Evolutionary conservation across 2,329 filamentous ascomycete species (phyloP), one percentile per base, ranked within the genome.

Genomic region (Paraphoma chrysanthemicola): DNA sequence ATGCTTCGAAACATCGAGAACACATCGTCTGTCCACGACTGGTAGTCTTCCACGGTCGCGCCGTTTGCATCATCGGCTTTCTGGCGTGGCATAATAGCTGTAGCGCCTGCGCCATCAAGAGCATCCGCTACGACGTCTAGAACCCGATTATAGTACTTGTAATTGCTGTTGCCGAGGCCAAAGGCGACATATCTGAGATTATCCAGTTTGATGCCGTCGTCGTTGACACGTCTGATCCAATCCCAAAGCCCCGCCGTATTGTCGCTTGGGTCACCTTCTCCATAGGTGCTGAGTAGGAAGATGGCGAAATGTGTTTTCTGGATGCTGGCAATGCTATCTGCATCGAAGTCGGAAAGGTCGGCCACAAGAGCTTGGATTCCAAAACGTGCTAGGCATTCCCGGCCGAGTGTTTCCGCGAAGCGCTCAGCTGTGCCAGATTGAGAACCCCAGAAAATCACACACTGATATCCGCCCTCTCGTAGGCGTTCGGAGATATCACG

Each of bases 311-410:
- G 64, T 6, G 53, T 60, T 29, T 62, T 39, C 14, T 69, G 58
- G 10, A 76, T 70, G 1, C 56, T 56, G 5, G 70, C 63, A 16
- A 82, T 75, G 2, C 70, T 77, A 1, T 79, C 75, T 2, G 74
- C 66, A 47, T 84, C 81, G 52, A 79, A 84, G 53, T 84, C 82
- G 6, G 77, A 79, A 2, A 82, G 68, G 53, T 83, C 81, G 6
- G 79, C 80, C 0, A 73, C 73, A 28, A 82, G 59, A 7, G 73
- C 66, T 43, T 77, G 69, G 11, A 80, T 67, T 5, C 79, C 77
- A 46, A 81, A 81, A 16, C 75, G 71, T 30, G 71, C 68, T 16
- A 70, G 66, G 44, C 74, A 74, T 47, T 83, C 80, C 45, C 76
- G 71, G 4, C 73, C 74, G 0, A 82, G 66, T 5, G 73, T 71